Evolutionary conservation across 306 rosid genomes (phyloP), one percentile per base, ranked within the genome.

Genomic region (Ammopiptanthus mongolicus): DNA sequence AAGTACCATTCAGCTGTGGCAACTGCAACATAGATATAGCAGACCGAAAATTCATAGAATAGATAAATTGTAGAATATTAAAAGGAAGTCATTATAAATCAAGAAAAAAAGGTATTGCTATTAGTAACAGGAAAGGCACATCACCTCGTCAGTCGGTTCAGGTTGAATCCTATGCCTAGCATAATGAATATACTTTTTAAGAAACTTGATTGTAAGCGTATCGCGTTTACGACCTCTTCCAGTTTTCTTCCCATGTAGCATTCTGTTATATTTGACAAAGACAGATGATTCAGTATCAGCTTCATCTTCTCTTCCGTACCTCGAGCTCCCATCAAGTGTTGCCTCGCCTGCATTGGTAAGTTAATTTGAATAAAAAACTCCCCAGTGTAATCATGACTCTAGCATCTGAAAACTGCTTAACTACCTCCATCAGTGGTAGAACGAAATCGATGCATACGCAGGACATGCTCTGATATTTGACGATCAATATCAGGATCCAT

Each of bases 401-500:
- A 71, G 78, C 78, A 77, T 65, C 19, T 52, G 28, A 79, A 81
- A 60, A 77, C 70, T 50, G 78, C 61, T 75, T 10, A 55, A 65
- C 28, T 86, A 92, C 99, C 97, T 86, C 99, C 97, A 81, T 87
- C 93, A 63, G 82, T 47, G 31, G 88, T 87, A 79, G 99, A 90
- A 65, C 90, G 97, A 67, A 18, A 95, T 34, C 96, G 88, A 80
- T 95, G 99, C 99, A 95, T 95, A 19, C 99, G 99, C 86, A 95
- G 73, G 47, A 95, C 99, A 48, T 95, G 99, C 83, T 95, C 97
- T 8, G 97, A 83, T 81, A 95, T 93, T 10, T 83, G 84, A 34
- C 93, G 96, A 75, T 95, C 99, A 82, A 95, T 95, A 81, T 92
- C 97, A 78, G 99, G 96, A 85, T 95, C 97, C 99, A 95, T 95